Percentiles rank a stretch among this genome's conserved stretches.
Evolutionary conservation across 306 rosid species (phyloP).

Genomic region (Rosa rugosa): DNA sequence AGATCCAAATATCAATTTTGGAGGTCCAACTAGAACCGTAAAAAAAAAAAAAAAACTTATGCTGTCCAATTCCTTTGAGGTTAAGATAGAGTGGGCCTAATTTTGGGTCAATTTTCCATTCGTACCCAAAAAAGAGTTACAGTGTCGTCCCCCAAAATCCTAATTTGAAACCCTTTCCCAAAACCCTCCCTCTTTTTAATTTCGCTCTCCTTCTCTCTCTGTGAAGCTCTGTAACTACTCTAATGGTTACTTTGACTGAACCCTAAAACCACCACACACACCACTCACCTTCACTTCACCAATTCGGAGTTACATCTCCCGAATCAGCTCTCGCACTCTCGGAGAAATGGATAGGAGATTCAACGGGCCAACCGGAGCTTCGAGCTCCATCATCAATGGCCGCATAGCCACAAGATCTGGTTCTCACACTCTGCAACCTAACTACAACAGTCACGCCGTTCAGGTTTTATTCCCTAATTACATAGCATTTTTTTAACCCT

Average conservation of each 20-base stretch:
- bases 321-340: slow-evolving; percentile 11
- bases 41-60: neutral
- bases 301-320: neutral
- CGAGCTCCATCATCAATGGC: slow-evolving; percentile 46
- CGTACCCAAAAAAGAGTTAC: neutral
- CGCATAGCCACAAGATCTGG: slow-evolving; percentile 35
- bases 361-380: slow-evolving; percentile 49
- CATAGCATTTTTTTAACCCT: slow-evolving; percentile 39
- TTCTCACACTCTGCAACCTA: slow-evolving; percentile 45
- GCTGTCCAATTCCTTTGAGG: neutral
- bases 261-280: slow-evolving; percentile 25
- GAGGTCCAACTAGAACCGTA: too few relatives aligned
- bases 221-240: slow-evolving; percentile 15
- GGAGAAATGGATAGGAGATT: slow-evolving; percentile 56
- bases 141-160: neutral
- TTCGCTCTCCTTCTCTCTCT: neutral
- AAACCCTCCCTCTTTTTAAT: slow-evolving; percentile 15
- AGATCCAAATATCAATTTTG: too few relatives aligned
- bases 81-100: neutral
- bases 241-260: slow-evolving; percentile 30
- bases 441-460: slow-evolving; percentile 63
- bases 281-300: neutral
- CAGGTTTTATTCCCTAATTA: slow-evolving; percentile 43
- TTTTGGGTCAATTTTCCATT: neutral
- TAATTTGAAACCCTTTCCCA: slow-evolving; percentile 13